phyloP scores from a whole-genome alignment of 2,329 filamentous ascomycete species.

The Pseudogymnoascus sp. region DNA sequence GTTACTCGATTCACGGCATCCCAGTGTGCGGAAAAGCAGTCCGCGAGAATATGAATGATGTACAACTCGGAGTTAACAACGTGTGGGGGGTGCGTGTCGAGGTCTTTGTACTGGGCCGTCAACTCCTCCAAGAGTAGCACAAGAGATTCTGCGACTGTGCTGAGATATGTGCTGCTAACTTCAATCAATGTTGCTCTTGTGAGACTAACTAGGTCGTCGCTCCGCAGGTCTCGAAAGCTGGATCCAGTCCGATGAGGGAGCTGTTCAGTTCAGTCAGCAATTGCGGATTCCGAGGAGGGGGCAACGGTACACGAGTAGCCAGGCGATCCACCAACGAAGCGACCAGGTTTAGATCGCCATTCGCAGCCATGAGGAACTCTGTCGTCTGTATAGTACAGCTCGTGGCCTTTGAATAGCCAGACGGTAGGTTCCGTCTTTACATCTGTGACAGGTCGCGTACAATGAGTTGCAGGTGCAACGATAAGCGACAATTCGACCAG shows the following conservation, averaged over 20 bases:
- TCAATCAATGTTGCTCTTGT: slow-evolving; percentile 54
- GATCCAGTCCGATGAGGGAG: slow-evolving; percentile 57
- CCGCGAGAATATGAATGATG: slow-evolving; percentile 53
- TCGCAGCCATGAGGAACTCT: slow-evolving; percentile 36
- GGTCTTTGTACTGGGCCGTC: slow-evolving; percentile 42
- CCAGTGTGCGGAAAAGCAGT: slow-evolving; percentile 58
- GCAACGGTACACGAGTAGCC: slow-evolving; percentile 46
- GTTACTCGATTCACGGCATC: slow-evolving; percentile 32
- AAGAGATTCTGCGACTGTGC: slow-evolving; percentile 48
- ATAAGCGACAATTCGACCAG: not conserved
- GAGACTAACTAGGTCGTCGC: slow-evolving; percentile 53
- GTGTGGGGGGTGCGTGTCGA: slow-evolving; percentile 48
- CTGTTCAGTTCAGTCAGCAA: slow-evolving; percentile 29
- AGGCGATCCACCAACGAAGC: slow-evolving; percentile 55
- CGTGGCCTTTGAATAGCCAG: slow-evolving; percentile 5
- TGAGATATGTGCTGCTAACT: slow-evolving; percentile 47
- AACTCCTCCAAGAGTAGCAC: slow-evolving; percentile 52
- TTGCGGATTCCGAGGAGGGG: slow-evolving; percentile 8
- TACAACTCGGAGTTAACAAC: slow-evolving; percentile 58
- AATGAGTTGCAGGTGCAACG: not conserved
- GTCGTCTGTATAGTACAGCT: not conserved
- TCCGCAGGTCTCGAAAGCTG: slow-evolving; percentile 45
- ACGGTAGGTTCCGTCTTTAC: slow-evolving; percentile 6
- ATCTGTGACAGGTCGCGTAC: not conserved
- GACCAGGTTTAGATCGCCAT: slow-evolving; percentile 51